Evolutionary conservation across 805 yeast species (phyloP).

Genomic region (Schwanniomyces yamadae): DNA sequence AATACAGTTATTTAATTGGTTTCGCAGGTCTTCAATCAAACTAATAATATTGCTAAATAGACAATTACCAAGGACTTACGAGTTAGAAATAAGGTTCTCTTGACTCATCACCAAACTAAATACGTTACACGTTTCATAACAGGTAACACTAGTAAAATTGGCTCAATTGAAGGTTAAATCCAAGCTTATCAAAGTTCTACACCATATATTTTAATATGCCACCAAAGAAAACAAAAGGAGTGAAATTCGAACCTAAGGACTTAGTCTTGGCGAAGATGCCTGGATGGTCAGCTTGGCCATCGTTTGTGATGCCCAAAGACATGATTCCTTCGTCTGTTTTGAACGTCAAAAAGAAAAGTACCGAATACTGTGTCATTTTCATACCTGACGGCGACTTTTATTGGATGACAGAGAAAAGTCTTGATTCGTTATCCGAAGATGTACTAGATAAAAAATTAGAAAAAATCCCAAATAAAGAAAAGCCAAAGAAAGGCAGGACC

Average conservation of each 20-base stretch:
- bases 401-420: conserved; percentile 42
- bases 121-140: too few species aligned
- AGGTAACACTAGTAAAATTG: too few species aligned
- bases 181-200: too few species aligned
- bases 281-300: conserved; percentile 51
- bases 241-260: conserved; percentile 29
- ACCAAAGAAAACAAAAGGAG: conserved; percentile 25
- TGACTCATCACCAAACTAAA: too few species aligned
- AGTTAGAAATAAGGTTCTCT: too few species aligned
- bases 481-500: conserved; percentile 24
- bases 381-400: conserved; percentile 47
- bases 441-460: conserved; percentile 27
- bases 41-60: too few species aligned
- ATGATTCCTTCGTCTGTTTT: conserved; percentile 36
- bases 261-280: conserved; percentile 46
- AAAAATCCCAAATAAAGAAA: conserved; percentile 24
- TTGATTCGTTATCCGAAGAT: conserved; percentile 31
- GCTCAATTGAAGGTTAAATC: too few species aligned
- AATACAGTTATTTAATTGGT: too few species aligned
- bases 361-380: conserved; percentile 42
- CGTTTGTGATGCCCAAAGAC: conserved; percentile 43
- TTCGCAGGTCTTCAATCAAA: too few species aligned
- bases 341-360: conserved; percentile 35
- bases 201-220: too few species aligned
- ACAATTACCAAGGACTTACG: too few species aligned